A percentile compares a stretch with the other conserved stretches of the same genome.
Conservation (phyloP, 2,329 filamentous ascomycete genomes). For the Trichophyton rubrum region DNA sequence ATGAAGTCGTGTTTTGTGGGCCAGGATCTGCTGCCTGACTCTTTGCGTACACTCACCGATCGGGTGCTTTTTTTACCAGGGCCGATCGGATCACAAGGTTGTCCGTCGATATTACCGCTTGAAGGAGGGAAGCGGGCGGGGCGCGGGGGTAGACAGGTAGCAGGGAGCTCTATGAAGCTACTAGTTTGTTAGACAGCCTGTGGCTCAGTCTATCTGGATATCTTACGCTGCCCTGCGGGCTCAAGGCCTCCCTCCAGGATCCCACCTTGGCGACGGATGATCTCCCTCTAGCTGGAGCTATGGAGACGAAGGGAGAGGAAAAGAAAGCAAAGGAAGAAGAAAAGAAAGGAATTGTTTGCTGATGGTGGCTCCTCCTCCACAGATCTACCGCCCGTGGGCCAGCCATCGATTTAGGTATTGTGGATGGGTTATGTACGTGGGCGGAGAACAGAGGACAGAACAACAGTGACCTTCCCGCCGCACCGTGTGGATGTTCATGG, state of each 20-base stretch:
- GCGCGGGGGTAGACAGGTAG: not conserved
- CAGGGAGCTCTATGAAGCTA: not conserved
- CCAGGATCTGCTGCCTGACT: constrained; percentile 2
- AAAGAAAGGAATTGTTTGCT: not conserved
- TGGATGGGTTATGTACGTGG: not conserved
- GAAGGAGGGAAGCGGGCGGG: no score
- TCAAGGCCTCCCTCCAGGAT: not conserved
- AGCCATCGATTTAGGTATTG: not conserved
- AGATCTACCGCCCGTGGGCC: not conserved
- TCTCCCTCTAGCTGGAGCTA: not conserved
- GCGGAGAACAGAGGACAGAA: not conserved
- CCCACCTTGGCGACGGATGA: not conserved
- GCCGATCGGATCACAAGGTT: not conserved
- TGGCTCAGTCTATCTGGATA: not conserved
- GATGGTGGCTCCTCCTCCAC: not conserved
- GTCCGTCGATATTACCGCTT: not conserved
- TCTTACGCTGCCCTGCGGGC: no score
- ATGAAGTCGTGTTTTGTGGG: not conserved
- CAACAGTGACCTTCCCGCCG: not conserved
- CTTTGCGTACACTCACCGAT: not conserved
- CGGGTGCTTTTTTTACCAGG: not conserved
- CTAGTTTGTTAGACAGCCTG: not conserved
- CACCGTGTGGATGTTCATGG: not conserved
- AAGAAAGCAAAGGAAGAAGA: not conserved
- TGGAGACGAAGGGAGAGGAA: no score